Conservation (phyloP, 495 filamentous ascomycete species). For the Glonium stellatum region DNA sequence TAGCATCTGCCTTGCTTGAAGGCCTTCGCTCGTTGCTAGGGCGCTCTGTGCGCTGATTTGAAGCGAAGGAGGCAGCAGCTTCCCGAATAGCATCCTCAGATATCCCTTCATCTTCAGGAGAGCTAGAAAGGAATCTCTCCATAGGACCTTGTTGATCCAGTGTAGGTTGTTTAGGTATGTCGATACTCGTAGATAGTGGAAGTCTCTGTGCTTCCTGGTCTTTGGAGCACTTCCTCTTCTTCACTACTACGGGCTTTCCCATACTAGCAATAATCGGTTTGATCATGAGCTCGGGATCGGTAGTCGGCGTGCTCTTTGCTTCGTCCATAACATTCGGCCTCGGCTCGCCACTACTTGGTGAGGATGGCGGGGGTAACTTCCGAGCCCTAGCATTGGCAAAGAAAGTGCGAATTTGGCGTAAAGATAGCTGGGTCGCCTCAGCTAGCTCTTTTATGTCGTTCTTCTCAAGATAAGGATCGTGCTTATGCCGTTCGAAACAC, state of each 20-base stretch:
- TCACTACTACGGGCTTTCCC: background rate
- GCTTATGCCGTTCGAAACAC: slow-evolving; percentile 12
- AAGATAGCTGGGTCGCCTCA: slow-evolving; percentile 7
- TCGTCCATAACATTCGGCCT: background rate
- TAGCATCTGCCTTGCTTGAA: slow-evolving; percentile 4
- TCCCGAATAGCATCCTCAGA: slow-evolving; percentile 15
- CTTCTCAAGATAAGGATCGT: slow-evolving; percentile 18
- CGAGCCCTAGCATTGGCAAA: slow-evolving; percentile 23
- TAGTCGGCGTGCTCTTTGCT: background rate
- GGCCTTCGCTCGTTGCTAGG: background rate
- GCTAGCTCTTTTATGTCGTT: slow-evolving; percentile 14
- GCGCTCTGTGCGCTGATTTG: background rate
- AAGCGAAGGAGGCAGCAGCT: slow-evolving; percentile 1
- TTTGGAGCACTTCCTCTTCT: background rate
- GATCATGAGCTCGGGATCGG: background rate
- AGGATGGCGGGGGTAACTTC: slow-evolving; percentile 12
- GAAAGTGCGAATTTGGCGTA: slow-evolving; percentile 20
- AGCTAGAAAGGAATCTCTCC: slow-evolving; percentile 23
- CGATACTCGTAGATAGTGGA: background rate
- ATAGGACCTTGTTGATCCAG: slow-evolving; percentile 15
- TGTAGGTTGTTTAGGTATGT: background rate
- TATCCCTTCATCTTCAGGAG: slow-evolving; percentile 24
- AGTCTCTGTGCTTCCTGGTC: background rate
- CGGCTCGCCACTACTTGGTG: background rate
- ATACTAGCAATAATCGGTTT: background rate